phyloP scores from a whole-genome alignment of 257 asterid species.

The Gentiana dahurica region DNA sequence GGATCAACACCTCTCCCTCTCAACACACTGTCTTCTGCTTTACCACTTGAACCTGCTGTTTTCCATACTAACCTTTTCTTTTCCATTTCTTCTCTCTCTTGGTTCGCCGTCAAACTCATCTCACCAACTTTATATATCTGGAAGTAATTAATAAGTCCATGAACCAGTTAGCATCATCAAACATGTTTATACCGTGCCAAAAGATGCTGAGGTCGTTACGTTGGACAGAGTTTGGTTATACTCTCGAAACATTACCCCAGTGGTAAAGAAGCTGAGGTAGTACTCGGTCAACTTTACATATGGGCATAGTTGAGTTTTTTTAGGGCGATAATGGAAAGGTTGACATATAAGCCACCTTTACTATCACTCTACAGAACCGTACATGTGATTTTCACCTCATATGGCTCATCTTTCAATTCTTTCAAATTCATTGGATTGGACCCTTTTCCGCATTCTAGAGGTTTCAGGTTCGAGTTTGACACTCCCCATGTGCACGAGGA shows the following conservation, averaged over 20 bases:
- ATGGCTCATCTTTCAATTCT: not conserved
- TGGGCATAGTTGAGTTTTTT: too few species aligned
- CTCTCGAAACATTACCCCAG: too few species aligned
- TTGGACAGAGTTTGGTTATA: too few species aligned
- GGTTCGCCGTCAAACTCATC: conserved; percentile 67
- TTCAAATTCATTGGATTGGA: too few species aligned
- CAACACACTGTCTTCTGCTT: conserved; percentile 4
- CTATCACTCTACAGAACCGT: too few species aligned
- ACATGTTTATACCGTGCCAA: too few species aligned
- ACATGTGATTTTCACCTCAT: too few species aligned
- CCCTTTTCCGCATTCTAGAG: not conserved
- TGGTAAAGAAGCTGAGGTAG: too few species aligned
- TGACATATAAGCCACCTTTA: not conserved
- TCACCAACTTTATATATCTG: conserved; percentile 48
- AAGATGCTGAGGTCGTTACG: too few species aligned
- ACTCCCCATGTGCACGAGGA: too few species aligned
- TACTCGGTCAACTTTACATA: too few species aligned
- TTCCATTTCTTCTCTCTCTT: conserved; percentile 68
- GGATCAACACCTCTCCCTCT: conserved; percentile 73
- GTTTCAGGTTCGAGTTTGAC: not conserved
- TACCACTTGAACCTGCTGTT: conserved; percentile 32
- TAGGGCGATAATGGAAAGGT: not conserved
- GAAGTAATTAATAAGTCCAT: conserved; percentile 1
- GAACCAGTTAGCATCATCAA: not conserved
- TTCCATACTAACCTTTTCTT: conserved; percentile 56